Conservation (phyloP, 1,284 basidiomycete species). For the Cutaneotrichosporon spelunceum region DNA sequence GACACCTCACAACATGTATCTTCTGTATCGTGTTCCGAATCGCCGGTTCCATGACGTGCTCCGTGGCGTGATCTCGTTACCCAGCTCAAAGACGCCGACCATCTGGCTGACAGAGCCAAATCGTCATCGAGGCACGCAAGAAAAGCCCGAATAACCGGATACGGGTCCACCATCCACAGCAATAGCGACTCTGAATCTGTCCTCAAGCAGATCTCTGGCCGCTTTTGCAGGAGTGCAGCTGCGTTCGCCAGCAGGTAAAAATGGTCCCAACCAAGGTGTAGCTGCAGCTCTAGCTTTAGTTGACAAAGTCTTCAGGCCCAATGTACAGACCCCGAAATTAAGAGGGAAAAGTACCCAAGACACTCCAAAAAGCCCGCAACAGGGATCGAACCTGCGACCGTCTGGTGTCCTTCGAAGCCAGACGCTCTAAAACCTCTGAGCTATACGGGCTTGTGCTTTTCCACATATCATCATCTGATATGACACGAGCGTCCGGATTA, state of each 20-base stretch:
- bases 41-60: background rate
- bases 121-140: background rate
- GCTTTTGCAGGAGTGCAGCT: too few species aligned
- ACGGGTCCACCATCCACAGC: too few species aligned
- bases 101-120: background rate
- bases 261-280: background rate
- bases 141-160: background rate
- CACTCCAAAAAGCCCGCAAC: conserved; percentile 9
- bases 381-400: conserved; percentile 19
- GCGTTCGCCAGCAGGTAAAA: too few species aligned
- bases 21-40: background rate
- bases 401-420: conserved; percentile 9
- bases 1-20: background rate
- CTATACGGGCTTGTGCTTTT: conserved; percentile 5
- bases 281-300: too few species aligned
- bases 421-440: conserved; percentile 12
- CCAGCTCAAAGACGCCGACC: background rate
- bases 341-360: background rate
- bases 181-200: too few species aligned
- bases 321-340: too few species aligned
- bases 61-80: background rate
- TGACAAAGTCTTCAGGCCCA: too few species aligned
- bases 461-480: background rate
- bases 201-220: too few species aligned
- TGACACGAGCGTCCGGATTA: background rate